Evolutionary conservation across 2,329 filamentous ascomycete species (phyloP), one percentile per base, ranked within the genome.

Genomic region (Metarhizium sp.): DNA sequence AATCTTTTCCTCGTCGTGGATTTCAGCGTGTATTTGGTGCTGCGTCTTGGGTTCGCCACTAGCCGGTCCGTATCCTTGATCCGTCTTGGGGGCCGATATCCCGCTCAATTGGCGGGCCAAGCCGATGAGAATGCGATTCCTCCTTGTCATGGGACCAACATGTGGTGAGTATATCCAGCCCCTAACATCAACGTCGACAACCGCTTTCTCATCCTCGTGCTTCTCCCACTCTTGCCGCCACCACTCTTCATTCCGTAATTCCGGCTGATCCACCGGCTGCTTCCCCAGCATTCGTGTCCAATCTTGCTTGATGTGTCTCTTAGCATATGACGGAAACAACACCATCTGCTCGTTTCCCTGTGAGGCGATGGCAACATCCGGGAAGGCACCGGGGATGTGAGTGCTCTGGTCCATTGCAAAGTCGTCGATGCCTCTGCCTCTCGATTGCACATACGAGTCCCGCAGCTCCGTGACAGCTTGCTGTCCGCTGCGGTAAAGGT

Each of bases 151-250:
- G 4, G 90, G 91, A 0, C 90, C 91, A 61, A 79, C 80, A 64
- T 92, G 89, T 18, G 92, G 92, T 43, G 85, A 84, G 69, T 96
- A 99, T 52, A 97, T 82, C 94, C 95, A 99, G 14, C 94, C 94
- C 62, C 92, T 81, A 29, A 99, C 90, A 68, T 99, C 92, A 6
- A 97, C 90, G 66, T 97, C 92, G 1, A 96, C 88, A 4, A 96
- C 77, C 0, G 92, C 90, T 67, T 87, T 88, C 64, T 91, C 85
- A 57, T 92, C 86, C 67, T 95, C 88, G 53, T 86, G 81, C 58
- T 81, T 81, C 56, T 92, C 84, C 88, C 89, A 95, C 64, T 92
- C 84, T 54, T 82, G 75, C 46, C 80, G 81, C 86, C 88, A 92
- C 67, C 87, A 92, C 43, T 90, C 85, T 48, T 84, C 80, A 59